phyloP scores from a whole-genome alignment of 352 stramenopile genomes.

The Phytophthora hybrid region DNA sequence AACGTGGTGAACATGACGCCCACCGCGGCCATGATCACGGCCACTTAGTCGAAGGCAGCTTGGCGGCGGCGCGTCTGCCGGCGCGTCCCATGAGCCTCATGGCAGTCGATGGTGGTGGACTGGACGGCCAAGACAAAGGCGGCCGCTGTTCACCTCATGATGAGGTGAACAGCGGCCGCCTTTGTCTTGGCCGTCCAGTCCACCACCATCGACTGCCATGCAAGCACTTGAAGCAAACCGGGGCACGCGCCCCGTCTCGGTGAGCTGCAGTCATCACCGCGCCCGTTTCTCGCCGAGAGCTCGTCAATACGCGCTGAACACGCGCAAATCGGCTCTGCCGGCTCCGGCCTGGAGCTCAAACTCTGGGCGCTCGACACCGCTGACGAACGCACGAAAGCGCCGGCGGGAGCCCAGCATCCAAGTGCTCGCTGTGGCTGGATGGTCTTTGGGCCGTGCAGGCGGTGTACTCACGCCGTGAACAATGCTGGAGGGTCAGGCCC shows the following conservation, averaged over 20 bases:
- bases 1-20: neutral
- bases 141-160: no score
- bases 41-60: slow-evolving; percentile 12
- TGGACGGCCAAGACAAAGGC: no score
- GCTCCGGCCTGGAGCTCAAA: slow-evolving; percentile 27
- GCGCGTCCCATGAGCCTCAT: slow-evolving; percentile 6
- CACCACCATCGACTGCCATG: slow-evolving; percentile 27
- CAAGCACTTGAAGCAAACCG: slow-evolving; percentile 32
- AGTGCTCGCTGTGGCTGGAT: slow-evolving; percentile 13
- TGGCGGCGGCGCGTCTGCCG: slow-evolving; percentile 11
- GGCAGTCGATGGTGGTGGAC: slow-evolving; percentile 22
- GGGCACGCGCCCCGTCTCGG: slow-evolving; percentile 28
- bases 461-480: neutral
- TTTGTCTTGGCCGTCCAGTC: no score
- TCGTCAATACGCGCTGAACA: slow-evolving; percentile 36
- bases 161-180: no score
- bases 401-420: slow-evolving; percentile 27
- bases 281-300: slow-evolving; percentile 19
- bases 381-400: slow-evolving; percentile 28
- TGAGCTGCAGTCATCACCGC: slow-evolving; percentile 34
- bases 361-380: slow-evolving; percentile 14
- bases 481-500: slow-evolving; percentile 7
- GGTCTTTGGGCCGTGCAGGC: slow-evolving; percentile 9
- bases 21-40: slow-evolving; percentile 16
- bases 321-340: slow-evolving; percentile 26